Percentiles rank a stretch among this genome's conserved stretches.
These are phyloP conservation scores for Metarhizium rileyi DNA, from an alignment of 2,329 filamentous ascomycete species.

Conservation along the genomic window DNA sequence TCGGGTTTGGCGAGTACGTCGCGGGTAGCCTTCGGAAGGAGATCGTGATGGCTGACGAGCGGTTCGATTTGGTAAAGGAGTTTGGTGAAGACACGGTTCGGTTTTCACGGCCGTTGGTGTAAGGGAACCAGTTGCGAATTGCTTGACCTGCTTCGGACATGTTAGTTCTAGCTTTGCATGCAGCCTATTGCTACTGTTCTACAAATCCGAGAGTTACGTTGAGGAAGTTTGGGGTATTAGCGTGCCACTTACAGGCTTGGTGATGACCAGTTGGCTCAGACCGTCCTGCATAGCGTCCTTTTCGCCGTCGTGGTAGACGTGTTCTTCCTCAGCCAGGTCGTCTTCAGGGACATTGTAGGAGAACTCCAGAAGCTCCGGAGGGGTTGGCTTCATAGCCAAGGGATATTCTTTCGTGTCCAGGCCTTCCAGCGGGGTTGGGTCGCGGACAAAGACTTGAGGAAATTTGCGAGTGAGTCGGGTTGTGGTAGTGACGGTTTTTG, in stretches of 20 bases:
- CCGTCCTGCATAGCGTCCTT: slow-evolving; percentile 6
- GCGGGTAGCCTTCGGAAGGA: slow-evolving; percentile 23
- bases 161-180: slow-evolving; percentile 1
- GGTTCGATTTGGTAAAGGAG: slow-evolving; percentile 16
- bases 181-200: not conserved
- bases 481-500: slow-evolving; percentile 74
- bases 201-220: not conserved
- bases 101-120: slow-evolving; percentile 18
- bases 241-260: slow-evolving; percentile 14
- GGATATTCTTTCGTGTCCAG: slow-evolving; percentile 88
- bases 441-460: slow-evolving; percentile 71
- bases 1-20: slow-evolving; percentile 20
- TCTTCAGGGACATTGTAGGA: slow-evolving; percentile 52
- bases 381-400: slow-evolving; percentile 72
- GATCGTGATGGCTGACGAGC: slow-evolving; percentile 23
- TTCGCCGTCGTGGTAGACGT: slow-evolving; percentile 15
- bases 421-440: slow-evolving; percentile 58
- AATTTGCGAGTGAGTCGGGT: slow-evolving; percentile 81
- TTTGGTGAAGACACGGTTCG: slow-evolving; percentile 16
- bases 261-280: not conserved
- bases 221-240: not conserved
- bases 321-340: slow-evolving; percentile 14
- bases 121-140: slow-evolving; percentile 11
- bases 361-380: slow-evolving; percentile 66
- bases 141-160: slow-evolving; percentile 12